Base-by-base conservation (phyloP, 768 basidiomycete species). In the Lentinus tigrinus region DNA sequence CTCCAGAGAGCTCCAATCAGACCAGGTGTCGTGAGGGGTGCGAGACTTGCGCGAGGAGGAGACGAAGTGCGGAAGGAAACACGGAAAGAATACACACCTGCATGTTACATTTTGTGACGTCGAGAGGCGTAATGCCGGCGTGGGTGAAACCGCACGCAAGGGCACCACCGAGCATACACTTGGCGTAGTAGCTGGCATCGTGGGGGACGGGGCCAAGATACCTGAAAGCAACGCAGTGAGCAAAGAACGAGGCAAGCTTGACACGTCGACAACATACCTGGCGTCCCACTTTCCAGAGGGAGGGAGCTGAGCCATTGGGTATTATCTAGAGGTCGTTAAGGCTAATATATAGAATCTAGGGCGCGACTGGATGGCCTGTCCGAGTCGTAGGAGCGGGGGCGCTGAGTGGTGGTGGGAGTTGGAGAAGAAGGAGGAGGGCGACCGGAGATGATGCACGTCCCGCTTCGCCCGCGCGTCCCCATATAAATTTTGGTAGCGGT, bases 61-160 rank as follows among this genome's bases (percentile, higher is more conserved):
- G n/a, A n/a, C n/a, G 1, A 31, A 31, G 31, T 31, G 11, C 11
- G 31, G 31, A 11, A 31, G 31, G 31, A 11, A 31, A 6, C 7
- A 31, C 1, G 11, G 11, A 11, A 31, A 31, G 31, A 50, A 26
- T 13, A 52, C 51, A 28, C 21, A 42, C 51, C 51, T 93, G 91
- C 88, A 93, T 93, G 80, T 93, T 93, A 74, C 91, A 92, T 77
- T 93, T 93, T 64, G 88, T 88, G 56, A 93, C 91, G 76, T 93
- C 91, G 59, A 93, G 83, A 36, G 91, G 91, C 13, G 91, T 92
- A 73, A 93, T 87, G 66, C 87, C 90, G 14, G 90, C 91, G 70
- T 95, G 93, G 62, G 93, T 95, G 70, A 90, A 23, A 76, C 93
- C 93, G 66, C 93, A 95, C 19, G 93, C 92, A 63, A 95, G 81